A percentile compares a stretch with the other conserved stretches of the same genome.
Conservation (phyloP, 148 eudicot genomes). For the Silene latifolia region DNA sequence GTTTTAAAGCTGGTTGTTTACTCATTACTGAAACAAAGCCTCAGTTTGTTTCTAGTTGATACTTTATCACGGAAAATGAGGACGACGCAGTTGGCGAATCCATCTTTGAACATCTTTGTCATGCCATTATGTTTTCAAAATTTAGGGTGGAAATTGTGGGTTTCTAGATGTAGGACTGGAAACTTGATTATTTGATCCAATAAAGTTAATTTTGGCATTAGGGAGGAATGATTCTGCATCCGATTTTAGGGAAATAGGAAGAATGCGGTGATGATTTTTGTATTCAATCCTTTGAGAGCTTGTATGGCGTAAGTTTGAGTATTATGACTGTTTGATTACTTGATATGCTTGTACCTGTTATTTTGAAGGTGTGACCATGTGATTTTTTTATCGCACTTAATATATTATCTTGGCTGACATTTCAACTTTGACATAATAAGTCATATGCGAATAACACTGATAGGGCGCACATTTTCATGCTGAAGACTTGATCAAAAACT, state of each 20-base stretch:
- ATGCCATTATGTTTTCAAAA: not conserved
- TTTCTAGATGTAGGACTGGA: not conserved
- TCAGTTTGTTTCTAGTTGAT: too few species aligned
- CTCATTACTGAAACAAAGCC: not conserved
- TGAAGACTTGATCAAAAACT: not conserved
- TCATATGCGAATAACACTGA: not conserved
- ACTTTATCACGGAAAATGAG: not conserved
- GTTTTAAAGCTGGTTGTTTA: not conserved
- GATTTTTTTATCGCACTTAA: too few species aligned
- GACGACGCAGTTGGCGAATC: not conserved
- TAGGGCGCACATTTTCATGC: too few species aligned
- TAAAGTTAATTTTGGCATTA: not conserved
- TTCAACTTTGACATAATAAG: not conserved
- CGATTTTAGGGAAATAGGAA: too few species aligned
- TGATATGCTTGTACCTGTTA: not conserved
- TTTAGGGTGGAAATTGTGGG: not conserved
- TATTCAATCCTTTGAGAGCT: not conserved
- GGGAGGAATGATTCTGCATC: not conserved
- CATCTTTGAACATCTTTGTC: not conserved
- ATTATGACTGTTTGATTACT: not conserved
- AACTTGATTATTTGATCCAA: not conserved
- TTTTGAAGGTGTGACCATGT: not conserved
- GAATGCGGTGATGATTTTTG: not conserved
- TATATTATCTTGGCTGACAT: too few species aligned
- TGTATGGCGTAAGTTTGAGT: not conserved